Conservation (phyloP, 2,329 filamentous ascomycete species). For the Metarhizium guizhouense region DNA sequence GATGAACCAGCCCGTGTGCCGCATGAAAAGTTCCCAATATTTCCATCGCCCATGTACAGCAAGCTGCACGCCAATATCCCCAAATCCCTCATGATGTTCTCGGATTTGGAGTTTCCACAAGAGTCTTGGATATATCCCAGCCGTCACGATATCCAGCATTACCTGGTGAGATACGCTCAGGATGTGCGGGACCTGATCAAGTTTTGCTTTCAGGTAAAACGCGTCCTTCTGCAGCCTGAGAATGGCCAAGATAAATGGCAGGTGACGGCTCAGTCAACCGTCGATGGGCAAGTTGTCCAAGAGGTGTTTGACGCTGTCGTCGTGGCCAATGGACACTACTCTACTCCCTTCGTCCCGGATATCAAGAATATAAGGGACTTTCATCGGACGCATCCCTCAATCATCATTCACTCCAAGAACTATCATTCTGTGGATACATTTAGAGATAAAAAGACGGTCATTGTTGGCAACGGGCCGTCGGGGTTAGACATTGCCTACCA, state of each 20-base stretch:
- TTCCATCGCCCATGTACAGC: conserved; percentile 79
- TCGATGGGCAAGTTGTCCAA: conserved; percentile 27
- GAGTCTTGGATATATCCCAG: conserved; percentile 65
- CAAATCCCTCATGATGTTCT: conserved; percentile 69
- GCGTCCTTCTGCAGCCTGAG: conserved; percentile 32
- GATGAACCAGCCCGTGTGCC: conserved; percentile 52
- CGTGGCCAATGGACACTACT: conserved; percentile 68
- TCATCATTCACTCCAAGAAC: conserved; percentile 68
- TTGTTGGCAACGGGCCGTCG: conserved; percentile 79
- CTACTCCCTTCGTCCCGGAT: conserved; percentile 56
- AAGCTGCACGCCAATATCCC: conserved; percentile 82
- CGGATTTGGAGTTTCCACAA: conserved; percentile 56
- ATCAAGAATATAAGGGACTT: conserved; percentile 53
- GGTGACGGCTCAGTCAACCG: conserved; percentile 44
- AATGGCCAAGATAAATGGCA: conserved; percentile 47
- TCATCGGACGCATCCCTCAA: conserved; percentile 45
- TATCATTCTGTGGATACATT: conserved; percentile 62
- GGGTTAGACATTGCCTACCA: conserved; percentile 77
- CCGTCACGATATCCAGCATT: conserved; percentile 61
- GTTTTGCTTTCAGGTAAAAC: conserved; percentile 63
- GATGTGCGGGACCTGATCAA: conserved; percentile 58
- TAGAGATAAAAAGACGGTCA: conserved; percentile 61
- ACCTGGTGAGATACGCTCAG: conserved; percentile 63
- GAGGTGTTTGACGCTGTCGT: conserved; percentile 65
- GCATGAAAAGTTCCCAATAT: conserved; percentile 40